Evolutionary conservation across 2,329 filamentous ascomycete species (phyloP).

Genomic region (Pseudopithomyces chartarum): DNA sequence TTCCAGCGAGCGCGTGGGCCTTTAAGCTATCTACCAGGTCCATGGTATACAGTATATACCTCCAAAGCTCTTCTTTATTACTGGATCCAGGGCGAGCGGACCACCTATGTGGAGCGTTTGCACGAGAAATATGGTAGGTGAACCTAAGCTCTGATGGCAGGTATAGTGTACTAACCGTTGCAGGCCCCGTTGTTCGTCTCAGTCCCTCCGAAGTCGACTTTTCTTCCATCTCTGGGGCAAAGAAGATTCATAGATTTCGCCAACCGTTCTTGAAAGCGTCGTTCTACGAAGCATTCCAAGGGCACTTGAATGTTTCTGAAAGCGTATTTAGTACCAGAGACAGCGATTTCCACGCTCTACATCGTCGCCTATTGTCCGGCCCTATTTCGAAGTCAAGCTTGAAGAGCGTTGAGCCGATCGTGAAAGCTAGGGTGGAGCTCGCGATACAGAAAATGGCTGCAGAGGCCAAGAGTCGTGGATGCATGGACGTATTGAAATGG

Average conservation of each 20-base stretch:
- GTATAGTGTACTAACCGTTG: background rate
- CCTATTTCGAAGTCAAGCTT: conserved; percentile 12
- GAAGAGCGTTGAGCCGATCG: conserved; percentile 29
- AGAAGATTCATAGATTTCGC: conserved; percentile 13
- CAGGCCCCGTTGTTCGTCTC: conserved; percentile 11
- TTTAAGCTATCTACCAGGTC: conserved; percentile 11
- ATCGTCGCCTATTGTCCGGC: conserved; percentile 11
- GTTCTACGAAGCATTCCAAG: conserved; percentile 4
- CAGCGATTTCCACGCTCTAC: conserved; percentile 3
- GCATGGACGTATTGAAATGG: conserved; percentile 59
- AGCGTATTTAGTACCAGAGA: conserved; percentile 9
- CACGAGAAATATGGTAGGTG: conserved; percentile 17
- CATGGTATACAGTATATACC: conserved; percentile 17
- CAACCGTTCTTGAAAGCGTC: conserved; percentile 8
- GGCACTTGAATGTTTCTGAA: background rate
- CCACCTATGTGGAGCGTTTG: conserved; percentile 14
- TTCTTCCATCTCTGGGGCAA: conserved; percentile 7
- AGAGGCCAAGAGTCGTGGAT: conserved; percentile 48
- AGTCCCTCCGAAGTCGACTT: conserved; percentile 16
- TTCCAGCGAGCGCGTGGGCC: conserved; percentile 7
- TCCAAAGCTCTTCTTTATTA: conserved; percentile 5
- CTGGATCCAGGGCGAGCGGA: conserved; percentile 6
- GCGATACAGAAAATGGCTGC: conserved; percentile 51
- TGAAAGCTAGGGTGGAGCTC: conserved; percentile 46
- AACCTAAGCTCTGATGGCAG: background rate